These are phyloP conservation scores for Grosmannia huntii DNA, from an alignment of 2,329 filamentous ascomycete genomes.

Conservation along the genomic window DNA sequence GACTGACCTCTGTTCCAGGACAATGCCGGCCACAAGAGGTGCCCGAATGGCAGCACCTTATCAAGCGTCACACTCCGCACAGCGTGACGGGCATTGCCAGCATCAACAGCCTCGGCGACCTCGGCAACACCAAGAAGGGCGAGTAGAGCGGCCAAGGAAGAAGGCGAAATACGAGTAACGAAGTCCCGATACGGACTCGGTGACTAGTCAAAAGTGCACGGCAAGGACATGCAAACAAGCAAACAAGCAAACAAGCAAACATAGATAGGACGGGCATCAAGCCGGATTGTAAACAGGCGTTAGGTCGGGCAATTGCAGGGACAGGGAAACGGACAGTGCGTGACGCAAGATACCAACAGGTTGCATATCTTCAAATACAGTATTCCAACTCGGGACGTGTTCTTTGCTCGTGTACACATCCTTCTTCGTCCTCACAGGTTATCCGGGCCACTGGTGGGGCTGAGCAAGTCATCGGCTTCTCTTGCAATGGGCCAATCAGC, in stretches of 20 bases:
- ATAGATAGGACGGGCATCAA: not conserved
- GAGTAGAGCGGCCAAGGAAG: not conserved
- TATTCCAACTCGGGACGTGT: not conserved
- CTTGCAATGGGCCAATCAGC: not conserved
- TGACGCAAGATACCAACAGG: not conserved
- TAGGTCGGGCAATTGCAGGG: not conserved
- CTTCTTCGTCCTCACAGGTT: not conserved
- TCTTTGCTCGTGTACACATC: not conserved
- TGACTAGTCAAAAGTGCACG: not conserved
- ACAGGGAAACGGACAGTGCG: not conserved
- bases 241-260: not conserved
- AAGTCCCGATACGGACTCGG: not conserved
- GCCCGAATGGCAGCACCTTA: slow-evolving; percentile 23
- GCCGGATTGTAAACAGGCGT: not conserved
- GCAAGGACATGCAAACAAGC: not conserved
- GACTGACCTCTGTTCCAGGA: slow-evolving; percentile 13
- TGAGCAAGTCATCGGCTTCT: not conserved
- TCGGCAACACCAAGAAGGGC: not conserved
- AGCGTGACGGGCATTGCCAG: slow-evolving; percentile 7
- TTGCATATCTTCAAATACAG: not conserved
- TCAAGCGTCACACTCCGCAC: slow-evolving; percentile 19
- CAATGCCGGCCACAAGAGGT: slow-evolving; percentile 24
- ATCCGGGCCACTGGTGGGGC: not conserved
- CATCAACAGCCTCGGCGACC: slow-evolving; percentile 6
- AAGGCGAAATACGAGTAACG: not conserved